Base-by-base conservation (phyloP, 768 basidiomycete species). In the Termitomyces sp. region DNA sequence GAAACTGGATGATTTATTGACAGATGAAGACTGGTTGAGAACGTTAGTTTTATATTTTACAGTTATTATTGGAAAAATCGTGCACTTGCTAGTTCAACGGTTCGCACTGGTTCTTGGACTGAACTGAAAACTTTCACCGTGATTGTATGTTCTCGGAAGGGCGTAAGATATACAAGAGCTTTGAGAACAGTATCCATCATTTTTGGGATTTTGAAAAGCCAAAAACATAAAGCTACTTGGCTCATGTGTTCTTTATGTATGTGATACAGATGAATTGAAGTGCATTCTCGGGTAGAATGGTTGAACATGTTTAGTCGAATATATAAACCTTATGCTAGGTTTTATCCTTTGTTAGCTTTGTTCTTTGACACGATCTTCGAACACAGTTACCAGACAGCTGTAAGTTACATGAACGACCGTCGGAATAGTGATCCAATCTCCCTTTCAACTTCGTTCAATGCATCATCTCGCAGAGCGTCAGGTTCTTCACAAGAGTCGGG, bases 381-480 rank as follows among this genome's bases (percentile, higher is more conserved):
- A 32, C 15, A 38, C 17, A 38, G 14, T 38, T 34, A 14, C 1
- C 34, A 34, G 14, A 34, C 34, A 2, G 34, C 34, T 34, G 34
- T 34, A 34, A 34, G 34, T 38, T 38, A 12, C 42, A 58, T 59
- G 54, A 47, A 50, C 41, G 55, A 53, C 46, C 49, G 19, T 38
- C 49, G 38, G 22, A 44, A 48, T 45, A 43, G 45, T 17, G 40
- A 52, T 15, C 42, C 59, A 34, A 41, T 35, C 34, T 53, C 26
- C 41, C 48, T 54, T 41, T 41, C 47, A 43, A 19, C 26, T 37
- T 45, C 38, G 15, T 2, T 50, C 1, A 41, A 44, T 34, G 30
- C 19, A n/a, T 9, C 48, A 7, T 53, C 42, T 14, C 56, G 34
- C 38, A 57, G 51, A 30, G 21, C 24, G 30, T 55, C 59, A 24